A percentile compares a stretch with the other conserved stretches of the same genome.
Conservation (phyloP, 257 asterid genomes). For the Nemophila menziesii region DNA sequence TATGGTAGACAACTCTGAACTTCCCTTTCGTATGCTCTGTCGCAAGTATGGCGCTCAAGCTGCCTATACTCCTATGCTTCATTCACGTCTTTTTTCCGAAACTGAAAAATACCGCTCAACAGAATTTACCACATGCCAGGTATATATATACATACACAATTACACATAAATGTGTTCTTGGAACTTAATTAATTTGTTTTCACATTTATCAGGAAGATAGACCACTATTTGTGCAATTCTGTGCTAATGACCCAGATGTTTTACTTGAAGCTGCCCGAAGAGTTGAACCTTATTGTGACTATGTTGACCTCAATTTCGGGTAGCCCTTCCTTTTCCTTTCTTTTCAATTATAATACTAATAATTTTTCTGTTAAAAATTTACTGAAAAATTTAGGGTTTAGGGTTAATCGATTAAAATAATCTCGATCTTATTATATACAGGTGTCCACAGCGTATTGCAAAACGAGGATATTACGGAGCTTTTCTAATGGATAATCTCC, state of each 20-base stretch:
- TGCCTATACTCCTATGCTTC: slow-evolving; percentile 97
- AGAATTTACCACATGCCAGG: slow-evolving; percentile 92
- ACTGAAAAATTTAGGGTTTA: neutral
- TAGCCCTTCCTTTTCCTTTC: slow-evolving; percentile 17
- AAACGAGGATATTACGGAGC: slow-evolving; percentile 89
- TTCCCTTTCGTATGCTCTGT: slow-evolving; percentile 89
- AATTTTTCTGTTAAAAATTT: no score
- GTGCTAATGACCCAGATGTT: slow-evolving; percentile 86
- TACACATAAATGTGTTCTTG: no score
- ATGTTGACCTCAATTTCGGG: slow-evolving; percentile 92
- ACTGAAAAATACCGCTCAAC: slow-evolving; percentile 62
- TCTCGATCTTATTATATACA: slow-evolving; percentile 13
- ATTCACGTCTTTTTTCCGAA: slow-evolving; percentile 74
- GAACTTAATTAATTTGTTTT: neutral
- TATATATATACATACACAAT: slow-evolving; percentile 2
- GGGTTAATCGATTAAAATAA: no score
- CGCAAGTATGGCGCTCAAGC: slow-evolving; percentile 91
- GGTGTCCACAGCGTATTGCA: slow-evolving; percentile 97
- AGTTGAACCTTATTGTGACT: slow-evolving; percentile 79
- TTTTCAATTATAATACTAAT: neutral
- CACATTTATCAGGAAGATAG: slow-evolving; percentile 65
- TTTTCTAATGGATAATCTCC: slow-evolving; percentile 94
- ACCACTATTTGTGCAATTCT: slow-evolving; percentile 94
- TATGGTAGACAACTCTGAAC: slow-evolving; percentile 97
- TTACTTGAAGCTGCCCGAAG: slow-evolving; percentile 79